Evolutionary conservation across 768 basidiomycete species (phyloP).

Genomic region (Sutorius australiensis): DNA sequence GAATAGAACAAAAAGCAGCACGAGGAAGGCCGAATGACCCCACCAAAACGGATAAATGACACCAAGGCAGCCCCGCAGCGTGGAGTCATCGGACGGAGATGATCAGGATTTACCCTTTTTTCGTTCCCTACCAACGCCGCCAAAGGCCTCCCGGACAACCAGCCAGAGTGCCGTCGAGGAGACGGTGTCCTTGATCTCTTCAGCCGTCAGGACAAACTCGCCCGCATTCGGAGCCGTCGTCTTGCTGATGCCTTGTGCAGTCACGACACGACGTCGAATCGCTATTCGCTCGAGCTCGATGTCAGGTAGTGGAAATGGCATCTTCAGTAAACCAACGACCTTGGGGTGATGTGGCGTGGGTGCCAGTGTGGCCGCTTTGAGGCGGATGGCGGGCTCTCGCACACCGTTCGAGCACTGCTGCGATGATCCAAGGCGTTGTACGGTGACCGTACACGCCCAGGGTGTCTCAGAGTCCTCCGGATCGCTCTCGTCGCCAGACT

Average conservation of each 20-base stretch:
- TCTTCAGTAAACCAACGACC: conserved; percentile 85
- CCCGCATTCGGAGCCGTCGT: conserved; percentile 21
- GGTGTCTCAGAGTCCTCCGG: conserved; percentile 96
- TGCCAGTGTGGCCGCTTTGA: conserved; percentile 80
- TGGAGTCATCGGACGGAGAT: not conserved
- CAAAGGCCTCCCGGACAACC: conserved; percentile 88
- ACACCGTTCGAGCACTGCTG: conserved; percentile 2
- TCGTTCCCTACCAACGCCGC: conserved; percentile 76
- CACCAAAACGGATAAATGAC: conserved; percentile 17
- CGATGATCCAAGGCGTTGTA: conserved; percentile 41
- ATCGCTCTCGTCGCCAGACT: conserved; percentile 79
- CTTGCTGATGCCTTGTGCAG: conserved; percentile 24
- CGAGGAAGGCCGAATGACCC: conserved; percentile 7
- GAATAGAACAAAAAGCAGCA: conserved; percentile 7
- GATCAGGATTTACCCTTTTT: conserved; percentile 68
- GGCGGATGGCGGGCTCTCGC: conserved; percentile 22
- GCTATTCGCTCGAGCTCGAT: conserved; percentile 64
- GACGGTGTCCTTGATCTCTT: conserved; percentile 92
- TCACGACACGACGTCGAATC: conserved; percentile 47
- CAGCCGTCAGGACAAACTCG: conserved; percentile 65
- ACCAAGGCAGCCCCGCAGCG: not conserved
- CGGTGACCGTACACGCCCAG: conserved; percentile 84
- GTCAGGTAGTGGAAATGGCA: conserved; percentile 85
- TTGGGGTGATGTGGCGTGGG: conserved; percentile 97
- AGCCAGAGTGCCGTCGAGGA: conserved; percentile 88